phyloP scores from a whole-genome alignment of 345 rosid genomes.

The Erysimum cheiranthoides region DNA sequence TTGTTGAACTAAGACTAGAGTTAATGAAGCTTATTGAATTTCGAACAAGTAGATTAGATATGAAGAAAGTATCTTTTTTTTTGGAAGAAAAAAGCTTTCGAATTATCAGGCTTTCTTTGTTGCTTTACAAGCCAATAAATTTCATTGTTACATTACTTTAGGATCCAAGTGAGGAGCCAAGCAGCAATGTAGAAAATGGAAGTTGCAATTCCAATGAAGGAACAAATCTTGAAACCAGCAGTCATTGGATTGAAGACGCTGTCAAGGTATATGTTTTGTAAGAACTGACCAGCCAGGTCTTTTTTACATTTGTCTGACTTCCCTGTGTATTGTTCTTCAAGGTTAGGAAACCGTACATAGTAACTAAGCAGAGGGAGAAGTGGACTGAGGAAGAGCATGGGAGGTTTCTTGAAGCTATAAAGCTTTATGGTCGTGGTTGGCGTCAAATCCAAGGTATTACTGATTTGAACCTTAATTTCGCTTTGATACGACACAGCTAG shows the following conservation, averaged over 20 bases:
- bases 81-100: neutral
- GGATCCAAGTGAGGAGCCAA: conserved; percentile 41
- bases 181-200: conserved; percentile 36
- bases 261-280: conserved; percentile 22
- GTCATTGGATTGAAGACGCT: conserved; percentile 5
- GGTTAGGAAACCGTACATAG: conserved; percentile 85
- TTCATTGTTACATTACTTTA: neutral
- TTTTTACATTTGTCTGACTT: conserved; percentile 4
- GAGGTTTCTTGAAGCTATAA: conserved; percentile 85
- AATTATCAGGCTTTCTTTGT: conserved; percentile 2
- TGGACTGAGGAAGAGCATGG: conserved; percentile 92
- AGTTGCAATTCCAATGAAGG: conserved; percentile 32
- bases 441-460: conserved; percentile 78
- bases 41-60: neutral
- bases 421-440: conserved; percentile 89
- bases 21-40: conserved; percentile 1
- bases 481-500: neutral
- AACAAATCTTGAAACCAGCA: conserved; percentile 30
- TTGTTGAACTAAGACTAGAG: neutral
- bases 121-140: conserved; percentile 1
- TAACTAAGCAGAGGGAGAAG: conserved; percentile 82
- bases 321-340: conserved; percentile 30
- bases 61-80: neutral
- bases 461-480: neutral
- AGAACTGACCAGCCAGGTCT: neutral